Base-by-base conservation (phyloP, 306 rosid species). In the Quercus agrifolia region DNA sequence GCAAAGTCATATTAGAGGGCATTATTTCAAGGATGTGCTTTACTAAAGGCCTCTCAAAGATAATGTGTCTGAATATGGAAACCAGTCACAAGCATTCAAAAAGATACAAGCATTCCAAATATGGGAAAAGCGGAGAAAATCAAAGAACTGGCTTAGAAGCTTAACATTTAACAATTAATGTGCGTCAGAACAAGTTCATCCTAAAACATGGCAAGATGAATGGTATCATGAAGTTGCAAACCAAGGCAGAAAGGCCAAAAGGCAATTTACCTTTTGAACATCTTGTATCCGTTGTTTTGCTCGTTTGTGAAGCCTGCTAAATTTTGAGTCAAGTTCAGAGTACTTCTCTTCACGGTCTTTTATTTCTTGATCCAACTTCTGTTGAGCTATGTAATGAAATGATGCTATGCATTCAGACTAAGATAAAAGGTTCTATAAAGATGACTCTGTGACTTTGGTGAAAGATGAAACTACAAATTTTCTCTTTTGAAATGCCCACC, bases 241-340 rank as follows among this genome's bases (percentile, higher is more conserved):
- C 62, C 67, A 71, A 74, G 13, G 28, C 59, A 69, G 56, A 80
- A 77, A 72, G 49, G 81, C 71, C 35, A 35, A 75, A 77, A 73
- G 70, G 68, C 2, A 54, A 71, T 55, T 70, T 83, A 93, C 98
- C 98, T 91, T 93, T 80, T 96, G 99, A 82, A 96, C 70, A 71
- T 96, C 99, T 85, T 96, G 99, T 86, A 96, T 96, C 14, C 99
- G 97, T 74, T 96, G 99, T 82, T 96, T 96, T 64, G 99, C 99
- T 80, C 99, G 88, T 85, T 96, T 96, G 80, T 93, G 99, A 85
- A 96, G 98, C 89, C 98, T 85, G 78, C 83, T 89, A 76, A 96
- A 90, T 84, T 96, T 96, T 35, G 88, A 83, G 77, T 96, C 99
- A 56, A 96, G 97, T 81, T 96, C 99, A 51, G 94, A 41, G 83